phyloP scores from a whole-genome alignment of 306 rosid genomes.

The Acmispon strigosus region DNA sequence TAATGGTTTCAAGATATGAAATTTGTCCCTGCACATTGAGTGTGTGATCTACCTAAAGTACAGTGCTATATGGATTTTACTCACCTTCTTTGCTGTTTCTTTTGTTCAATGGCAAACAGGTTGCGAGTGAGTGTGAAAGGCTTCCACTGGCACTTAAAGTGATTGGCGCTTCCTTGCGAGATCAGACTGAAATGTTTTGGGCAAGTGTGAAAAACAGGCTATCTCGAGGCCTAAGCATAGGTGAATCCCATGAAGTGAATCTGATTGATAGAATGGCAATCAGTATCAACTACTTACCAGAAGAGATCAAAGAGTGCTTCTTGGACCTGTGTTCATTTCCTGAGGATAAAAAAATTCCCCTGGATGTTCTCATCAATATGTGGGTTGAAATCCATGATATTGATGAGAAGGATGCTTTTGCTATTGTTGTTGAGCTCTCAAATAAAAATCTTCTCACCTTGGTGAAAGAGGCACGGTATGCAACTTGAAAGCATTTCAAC shows the following conservation, averaged over 20 bases:
- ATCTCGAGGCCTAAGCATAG: conserved; percentile 64
- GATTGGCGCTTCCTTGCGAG: conserved; percentile 77
- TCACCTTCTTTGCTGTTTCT: not conserved
- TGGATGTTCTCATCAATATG: conserved; percentile 68
- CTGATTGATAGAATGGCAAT: conserved; percentile 65
- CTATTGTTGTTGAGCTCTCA: conserved; percentile 72
- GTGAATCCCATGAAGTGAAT: conserved; percentile 62
- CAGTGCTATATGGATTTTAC: not conserved
- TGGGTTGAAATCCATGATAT: conserved; percentile 83
- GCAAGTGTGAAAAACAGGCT: conserved; percentile 56
- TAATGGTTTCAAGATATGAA: conserved; percentile 15
- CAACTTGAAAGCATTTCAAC: not conserved
- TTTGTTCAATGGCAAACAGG: conserved; percentile 28
- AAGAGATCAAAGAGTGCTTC: conserved; percentile 65
- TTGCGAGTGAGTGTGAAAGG: conserved; percentile 75
- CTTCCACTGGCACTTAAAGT: conserved; percentile 95
- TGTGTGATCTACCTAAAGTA: not conserved
- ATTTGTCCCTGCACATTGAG: not conserved
- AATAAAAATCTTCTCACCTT: conserved; percentile 78
- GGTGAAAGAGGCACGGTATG: conserved; percentile 67
- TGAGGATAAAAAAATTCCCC: conserved; percentile 83
- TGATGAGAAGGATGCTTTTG: conserved; percentile 64
- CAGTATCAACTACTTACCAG: conserved; percentile 45
- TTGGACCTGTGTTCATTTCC: conserved; percentile 81
- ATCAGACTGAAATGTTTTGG: conserved; percentile 73